phyloP scores from a whole-genome alignment of 2,329 filamentous ascomycete species.

The Dichotomopilus funicola region DNA sequence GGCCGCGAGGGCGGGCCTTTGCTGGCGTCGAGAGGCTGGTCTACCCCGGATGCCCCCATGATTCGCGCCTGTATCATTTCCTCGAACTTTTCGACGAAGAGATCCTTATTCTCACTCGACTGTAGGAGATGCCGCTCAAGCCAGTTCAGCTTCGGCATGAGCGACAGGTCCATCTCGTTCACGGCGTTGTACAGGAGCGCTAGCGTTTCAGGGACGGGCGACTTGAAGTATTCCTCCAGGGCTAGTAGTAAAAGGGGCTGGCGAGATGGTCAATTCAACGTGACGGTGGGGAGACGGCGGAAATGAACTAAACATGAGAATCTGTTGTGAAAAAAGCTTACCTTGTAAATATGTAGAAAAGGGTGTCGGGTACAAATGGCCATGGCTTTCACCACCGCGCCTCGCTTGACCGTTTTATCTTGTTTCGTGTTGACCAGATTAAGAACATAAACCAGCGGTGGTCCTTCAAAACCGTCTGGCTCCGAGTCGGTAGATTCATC shows the following conservation, averaged over 20 bases:
- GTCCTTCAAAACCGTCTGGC: conserved; percentile 68
- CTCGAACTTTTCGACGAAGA: conserved; percentile 97
- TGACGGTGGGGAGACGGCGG: background rate
- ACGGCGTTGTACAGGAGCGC: conserved; percentile 85
- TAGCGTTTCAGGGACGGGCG: conserved; percentile 79
- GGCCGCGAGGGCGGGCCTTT: conserved; percentile 41
- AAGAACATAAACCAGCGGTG: conserved; percentile 90
- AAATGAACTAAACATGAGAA: too few relatives aligned
- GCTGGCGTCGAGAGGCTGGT: conserved; percentile 40
- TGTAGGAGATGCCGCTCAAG: conserved; percentile 83
- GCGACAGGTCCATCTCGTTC: conserved; percentile 91
- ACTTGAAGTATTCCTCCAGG: conserved; percentile 94
- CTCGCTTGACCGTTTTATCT: conserved; percentile 86
- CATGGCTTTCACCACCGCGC: conserved; percentile 95
- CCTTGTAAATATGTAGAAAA: conserved; percentile 98
- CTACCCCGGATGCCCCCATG: conserved; percentile 52
- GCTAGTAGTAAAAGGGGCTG: conserved; percentile 83
- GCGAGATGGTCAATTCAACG: conserved; percentile 5
- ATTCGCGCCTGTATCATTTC: conserved; percentile 82
- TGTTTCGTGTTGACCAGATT: conserved; percentile 98
- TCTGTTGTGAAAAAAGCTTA: conserved; percentile 25
- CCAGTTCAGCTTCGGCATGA: conserved; percentile 79
- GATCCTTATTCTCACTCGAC: conserved; percentile 85
- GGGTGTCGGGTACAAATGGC: conserved; percentile 96
- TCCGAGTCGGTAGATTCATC: conserved; percentile 54